Evolutionary conservation across 176 grass and related monocot species (phyloP), one percentile per base, ranked within the genome.

Genomic region (Oryza longistaminata): DNA sequence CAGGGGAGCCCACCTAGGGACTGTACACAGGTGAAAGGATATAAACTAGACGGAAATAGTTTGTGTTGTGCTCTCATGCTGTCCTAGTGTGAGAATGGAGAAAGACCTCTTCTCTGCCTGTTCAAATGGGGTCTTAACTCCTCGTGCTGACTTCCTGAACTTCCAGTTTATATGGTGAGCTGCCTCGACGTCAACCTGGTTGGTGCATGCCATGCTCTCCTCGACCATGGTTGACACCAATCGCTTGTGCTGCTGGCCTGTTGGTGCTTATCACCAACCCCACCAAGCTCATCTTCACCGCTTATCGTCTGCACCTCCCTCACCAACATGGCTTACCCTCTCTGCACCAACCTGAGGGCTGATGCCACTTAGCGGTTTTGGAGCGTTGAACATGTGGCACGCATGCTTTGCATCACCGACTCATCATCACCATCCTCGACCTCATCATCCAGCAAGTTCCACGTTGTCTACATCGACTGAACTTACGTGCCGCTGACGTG

Each of bases 201-300:
- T 82, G 88, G 83, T 73, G 34, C 88, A 81, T 74, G 73, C 66
- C 85, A 46, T 90, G 84, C 75, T 67, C 45, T 73, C 73, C 77
- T 70, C 73, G 43, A 78, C 86, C 86, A 88, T 83, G 73, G 80
- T 82, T 82, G 66, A 74, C 60, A 42, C 60, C 75, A 37, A 60
- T 19, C 22, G 48, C 70, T 46, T 76, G 78, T 85, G 73, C 78
- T 31, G 45, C 83, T 82, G 78, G 70, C 15, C 13, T 66, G 73
- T 62, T 90, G 73, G 78, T 90, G 78, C 73, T 86, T 85, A 82
- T 82, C 83, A 86, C 83, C 83, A 85, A 85, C 33, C 44, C 78
- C 53, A 73, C 73, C 37, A 35, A 73, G 66, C 66, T 79, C 68
- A 79, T 90, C 87, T 85, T 35, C 75, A 75, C 50, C 29, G 67